These are phyloP conservation scores for Ascoidea rubescens DNA, from an alignment of 805 yeast species.

Conservation along the genomic window DNA sequence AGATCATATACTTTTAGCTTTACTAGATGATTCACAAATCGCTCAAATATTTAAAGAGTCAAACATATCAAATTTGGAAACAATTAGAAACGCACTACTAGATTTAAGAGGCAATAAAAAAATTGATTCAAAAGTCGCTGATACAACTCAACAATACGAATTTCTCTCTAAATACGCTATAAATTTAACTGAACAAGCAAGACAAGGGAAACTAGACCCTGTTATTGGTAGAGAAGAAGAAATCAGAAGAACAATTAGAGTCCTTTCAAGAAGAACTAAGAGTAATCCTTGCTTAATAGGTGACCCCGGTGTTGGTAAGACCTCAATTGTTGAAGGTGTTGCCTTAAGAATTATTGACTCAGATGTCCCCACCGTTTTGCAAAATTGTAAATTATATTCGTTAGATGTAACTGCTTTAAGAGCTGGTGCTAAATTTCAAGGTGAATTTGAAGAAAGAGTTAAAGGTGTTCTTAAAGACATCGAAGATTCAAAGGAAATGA, in stretches of 20 bases:
- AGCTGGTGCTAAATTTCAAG: conserved; percentile 98
- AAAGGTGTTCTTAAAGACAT: conserved; percentile 94
- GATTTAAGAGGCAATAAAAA: conserved; percentile 80
- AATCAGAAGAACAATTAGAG: conserved; percentile 88
- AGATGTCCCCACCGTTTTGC: conserved; percentile 84
- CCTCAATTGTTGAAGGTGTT: conserved; percentile 96
- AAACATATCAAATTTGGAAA: conserved; percentile 43
- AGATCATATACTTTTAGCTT: conserved; percentile 80
- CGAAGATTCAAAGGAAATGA: conserved; percentile 74
- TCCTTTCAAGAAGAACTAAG: conserved; percentile 91
- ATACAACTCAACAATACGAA: conserved; percentile 73
- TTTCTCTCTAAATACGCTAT: conserved; percentile 81
- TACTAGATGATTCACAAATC: conserved; percentile 65
- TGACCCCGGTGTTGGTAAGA: conserved; percentile 99
- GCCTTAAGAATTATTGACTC: conserved; percentile 94
- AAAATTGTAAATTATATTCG: conserved; percentile 69
- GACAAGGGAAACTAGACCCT: conserved; percentile 92
- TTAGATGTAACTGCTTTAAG: conserved; percentile 92
- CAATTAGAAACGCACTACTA: conserved; percentile 63
- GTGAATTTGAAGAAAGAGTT: conserved; percentile 96
- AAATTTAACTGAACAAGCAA: conserved; percentile 86
- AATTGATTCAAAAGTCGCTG: conserved; percentile 90
- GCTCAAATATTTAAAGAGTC: conserved; percentile 61
- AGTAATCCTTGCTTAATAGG: conserved; percentile 95
- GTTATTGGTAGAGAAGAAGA: conserved; percentile 99